Evolutionary conservation across 768 basidiomycete genomes (phyloP).

Genomic region (Leccinum disarticulatum): DNA sequence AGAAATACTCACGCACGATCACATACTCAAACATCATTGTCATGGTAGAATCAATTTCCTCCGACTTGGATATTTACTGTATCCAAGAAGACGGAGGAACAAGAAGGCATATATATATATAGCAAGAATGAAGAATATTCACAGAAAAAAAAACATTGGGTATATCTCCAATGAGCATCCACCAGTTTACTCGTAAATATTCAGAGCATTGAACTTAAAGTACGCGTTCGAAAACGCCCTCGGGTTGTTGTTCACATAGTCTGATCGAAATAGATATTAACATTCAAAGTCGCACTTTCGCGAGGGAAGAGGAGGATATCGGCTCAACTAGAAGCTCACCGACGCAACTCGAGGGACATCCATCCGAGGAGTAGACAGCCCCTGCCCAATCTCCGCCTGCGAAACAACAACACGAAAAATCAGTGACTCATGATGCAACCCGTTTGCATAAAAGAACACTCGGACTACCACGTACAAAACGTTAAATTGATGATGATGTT

Average conservation of each 20-base stretch:
- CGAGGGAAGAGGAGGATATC: not conserved
- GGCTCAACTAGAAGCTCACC: conserved; percentile 16
- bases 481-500: conserved; percentile 23
- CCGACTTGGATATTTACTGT: not conserved
- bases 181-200: conserved; percentile 17
- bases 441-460: not conserved
- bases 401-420: not conserved
- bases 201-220: conserved; percentile 25
- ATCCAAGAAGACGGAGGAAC: not conserved
- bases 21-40: not conserved
- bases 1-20: not conserved
- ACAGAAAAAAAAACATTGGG: not conserved
- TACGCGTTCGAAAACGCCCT: conserved; percentile 18
- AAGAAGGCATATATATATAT: not conserved
- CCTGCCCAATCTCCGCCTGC: conserved; percentile 34
- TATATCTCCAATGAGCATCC: not conserved
- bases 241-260: conserved; percentile 45
- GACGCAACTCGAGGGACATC: conserved; percentile 29
- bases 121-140: not conserved
- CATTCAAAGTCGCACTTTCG: conserved; percentile 27
- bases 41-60: not conserved
- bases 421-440: not conserved
- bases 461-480: conserved; percentile 17
- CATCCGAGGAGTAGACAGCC: conserved; percentile 11
- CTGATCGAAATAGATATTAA: conserved; percentile 30